Evolutionary conservation across 805 yeast species (phyloP), one percentile per base, ranked within the genome.

Genomic region (Cyberlindnera amylophila): DNA sequence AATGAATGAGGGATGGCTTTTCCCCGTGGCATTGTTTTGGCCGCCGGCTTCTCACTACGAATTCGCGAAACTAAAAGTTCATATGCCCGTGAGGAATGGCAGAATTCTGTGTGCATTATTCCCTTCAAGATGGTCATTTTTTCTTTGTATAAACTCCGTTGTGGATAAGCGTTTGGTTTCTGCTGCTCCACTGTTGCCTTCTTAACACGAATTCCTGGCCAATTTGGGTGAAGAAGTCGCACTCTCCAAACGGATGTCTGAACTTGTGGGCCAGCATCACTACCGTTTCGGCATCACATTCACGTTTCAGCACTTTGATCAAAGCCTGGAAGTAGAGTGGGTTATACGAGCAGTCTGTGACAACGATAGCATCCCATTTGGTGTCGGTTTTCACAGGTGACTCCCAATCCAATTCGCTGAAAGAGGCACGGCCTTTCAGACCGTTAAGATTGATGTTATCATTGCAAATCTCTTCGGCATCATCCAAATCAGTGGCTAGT

Each of bases 281-380:
- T 21, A 34, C 45, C 1, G 59, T 52, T 6, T 35, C 32, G 2
- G 24, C 8, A 1, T 23, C 29, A 1, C 47, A 28, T 19, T 57
- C 61, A 26, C 52, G 42, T 14, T 42, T 38, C 17, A 70, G 44
- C 4, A 63, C 67, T 4, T 47, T 53, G 14, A 67, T 47, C 34
- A 70, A 44, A 0, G 61, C 52, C 31, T 63, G 67, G 43, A 66
- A 69, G 48, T 67, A 66, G 19, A 60, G 50, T 2, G 70, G 65
- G 43, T 70, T 70, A 42, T 70, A 70, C 0, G 72, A 68, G 38
- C 74, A 70, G 46, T 70, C 74, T 4, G 73, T 65, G 2, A 58
- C 56, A 2, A 70, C 46, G 9, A 70, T 62, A 15, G 70, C 32
- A 44, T 74, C 57, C 66, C 75, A 41, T 43, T 45, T 17, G 34